Base-by-base conservation (phyloP, 106 monocot species). In the Gastrodia elata region DNA sequence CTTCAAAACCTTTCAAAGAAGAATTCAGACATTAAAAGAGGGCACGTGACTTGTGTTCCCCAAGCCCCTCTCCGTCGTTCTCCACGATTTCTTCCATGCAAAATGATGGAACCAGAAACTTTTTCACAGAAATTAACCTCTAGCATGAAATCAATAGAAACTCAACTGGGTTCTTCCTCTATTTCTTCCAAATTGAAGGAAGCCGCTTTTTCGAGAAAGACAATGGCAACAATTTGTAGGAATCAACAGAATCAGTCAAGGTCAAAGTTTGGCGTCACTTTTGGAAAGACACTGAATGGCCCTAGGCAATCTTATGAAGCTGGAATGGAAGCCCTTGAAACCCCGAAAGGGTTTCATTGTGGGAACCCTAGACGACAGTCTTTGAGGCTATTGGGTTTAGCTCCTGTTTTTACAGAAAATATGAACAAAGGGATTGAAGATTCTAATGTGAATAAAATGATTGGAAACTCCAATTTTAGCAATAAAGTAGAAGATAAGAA, bases 31-130 rank as follows among this genome's bases (percentile, higher is more conserved):
- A 5, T 25, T 39, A 72, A 16, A 16, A 34, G 73, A 27, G n/a
- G 16, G 20, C 28, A 26, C 28, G 49, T 32, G 8, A 30, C 24
- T 65, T 8, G 8, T 35, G 22, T 32, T 36, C 43, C 15, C 4
- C 48, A 49, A 49, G 22, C 28, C 55, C 55, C 44, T 49, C 35
- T 73, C 46, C 38, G 78, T 14, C 73, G 78, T 65, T 72, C 72
- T 73, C 22, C 73, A 58, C 6, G 59, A 65, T 67, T 67, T 20
- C 67, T 34, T 67, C 37, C 34, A 18, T 14, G 20, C 8, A 37
- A 38, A 9, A 37, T 18, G 28, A 9, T 59, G 65, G 36, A 36
- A 36, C 25, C 36, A 15, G 65, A 65, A 18, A 37, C 9, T 38
- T 36, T n/a, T 34, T 67, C 37, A 3, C 36, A 38, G 34, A 24